Evolutionary conservation across 208 protist species (phyloP), one percentile per base, ranked within the genome.

Genomic region (Acanthamoeba lugdunensis): DNA sequence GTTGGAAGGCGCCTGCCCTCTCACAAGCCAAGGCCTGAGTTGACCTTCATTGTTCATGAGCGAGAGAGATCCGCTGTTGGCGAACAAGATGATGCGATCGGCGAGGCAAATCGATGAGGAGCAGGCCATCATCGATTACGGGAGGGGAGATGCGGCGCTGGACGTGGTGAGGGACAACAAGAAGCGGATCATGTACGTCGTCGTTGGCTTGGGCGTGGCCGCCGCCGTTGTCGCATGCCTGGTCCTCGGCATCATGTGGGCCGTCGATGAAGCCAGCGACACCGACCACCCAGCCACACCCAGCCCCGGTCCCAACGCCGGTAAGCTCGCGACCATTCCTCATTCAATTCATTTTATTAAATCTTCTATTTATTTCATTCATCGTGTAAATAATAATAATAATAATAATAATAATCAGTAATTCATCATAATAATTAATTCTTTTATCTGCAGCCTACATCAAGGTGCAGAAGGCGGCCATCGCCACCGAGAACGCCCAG

Each of bases 171-270:
- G 9, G 45, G 41, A 25, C 75, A 84, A 56, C 41, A 50, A 23
- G 18, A 84, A 84, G 48, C 30, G 41, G 16, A 84, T 84, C 75
- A 56, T 84, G 11, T 84, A 56, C 28, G 18, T 18, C 75, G 45
- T 84, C 25, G 21, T 84, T 0, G 75, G 75, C 8, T 13, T 56
- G 41, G 75, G 41, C 48, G 28, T 84, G 9, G 75, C 45, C 41
- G 75, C 41, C 45, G 48, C 48, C 25, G 18, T 84, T 21, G 4
- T 84, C 21, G 21, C 41, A 6, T 84, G 75, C 23, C 21, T 84
- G 5, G 75, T 84, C 8, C 75, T 84, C 41, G 75, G 75, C 75
- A 56, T 84, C 16, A 16, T 84, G 33, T 84, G 75, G 75, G 75
- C 75, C 11, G 75, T 56, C 41, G 75, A 56, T 28, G 28, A 56